Base-by-base conservation (phyloP, 306 rosid species). In the Ormosia semicastrata region DNA sequence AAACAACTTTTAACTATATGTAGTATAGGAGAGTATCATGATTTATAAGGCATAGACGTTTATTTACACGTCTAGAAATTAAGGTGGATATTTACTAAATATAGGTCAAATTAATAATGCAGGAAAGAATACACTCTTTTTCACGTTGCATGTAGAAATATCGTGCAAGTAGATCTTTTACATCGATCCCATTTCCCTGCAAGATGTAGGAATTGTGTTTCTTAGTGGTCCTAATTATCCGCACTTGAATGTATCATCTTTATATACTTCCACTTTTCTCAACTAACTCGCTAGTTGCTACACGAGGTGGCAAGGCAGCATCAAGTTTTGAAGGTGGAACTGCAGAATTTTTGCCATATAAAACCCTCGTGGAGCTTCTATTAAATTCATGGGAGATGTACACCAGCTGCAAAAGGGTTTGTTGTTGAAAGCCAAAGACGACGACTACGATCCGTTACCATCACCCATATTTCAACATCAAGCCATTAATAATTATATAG, bases 401-500 rank as follows among this genome's bases (percentile, higher is more conserved):
- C 70, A 7, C 39, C 12, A 52, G 43, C 47, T 63, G 67, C 68
- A 78, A 82, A 77, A 78, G 58, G 59, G 65, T 34, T 74, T 24
- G 37, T 54, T 14, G 65, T 46, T 53, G 63, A 56, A 78, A 71
- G 69, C 57, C 54, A 56, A n/a, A 66, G 41, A 65, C 40, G 71
- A n/a, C 34, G 71, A 60, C 82, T 30, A 0, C 9, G 77, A 56
- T 12, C 57, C 72, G 80, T 72, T 72, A 72, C 47, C 80, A 84
- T 79, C 76, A 56, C 5, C 32, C 36, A 65, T 7, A 30, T 77
- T 78, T 83, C 80, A 78, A 77, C 71, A 40, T 71, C 83, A 78
- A 64, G 15, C 72, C 14, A 72, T 71, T 54, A 36, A 65, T 72
- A 54, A 78, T 52, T 58, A 46, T 76, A 30, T 24, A 59, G 50